These are phyloP conservation scores for Erysimum pusillum DNA, from an alignment of 441 rosid genomes.

Conservation along the genomic window DNA sequence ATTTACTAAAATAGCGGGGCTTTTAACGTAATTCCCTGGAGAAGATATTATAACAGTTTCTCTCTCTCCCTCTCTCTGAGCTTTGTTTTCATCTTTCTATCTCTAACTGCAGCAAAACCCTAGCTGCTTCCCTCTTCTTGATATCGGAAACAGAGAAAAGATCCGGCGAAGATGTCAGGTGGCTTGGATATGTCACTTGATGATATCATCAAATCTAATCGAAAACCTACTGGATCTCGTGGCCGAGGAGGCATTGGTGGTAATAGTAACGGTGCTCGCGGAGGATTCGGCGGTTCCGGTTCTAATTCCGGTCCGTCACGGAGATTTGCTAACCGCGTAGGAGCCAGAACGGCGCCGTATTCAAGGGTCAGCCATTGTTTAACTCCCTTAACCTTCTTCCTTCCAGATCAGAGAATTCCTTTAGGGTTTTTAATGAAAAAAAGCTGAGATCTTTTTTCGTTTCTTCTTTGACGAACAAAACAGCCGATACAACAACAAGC, in stretches of 20 bases:
- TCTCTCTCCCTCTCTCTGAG: background rate
- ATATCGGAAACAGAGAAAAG: conserved; percentile 16
- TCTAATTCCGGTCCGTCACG: conserved; percentile 52
- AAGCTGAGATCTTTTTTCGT: conserved; percentile 47
- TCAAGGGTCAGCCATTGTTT: conserved; percentile 50
- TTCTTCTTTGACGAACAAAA: conserved; percentile 39
- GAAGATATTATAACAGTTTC: background rate
- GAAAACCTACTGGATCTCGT: conserved; percentile 51
- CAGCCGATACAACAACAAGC: conserved; percentile 54
- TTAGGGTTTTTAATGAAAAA: conserved; percentile 21
- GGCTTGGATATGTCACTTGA: conserved; percentile 62
- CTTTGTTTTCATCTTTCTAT: background rate
- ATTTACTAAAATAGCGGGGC: background rate
- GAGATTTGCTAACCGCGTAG: conserved; percentile 49
- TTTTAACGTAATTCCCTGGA: background rate
- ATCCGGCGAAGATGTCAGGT: conserved; percentile 54
- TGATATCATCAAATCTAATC: conserved; percentile 58
- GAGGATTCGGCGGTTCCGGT: conserved; percentile 37
- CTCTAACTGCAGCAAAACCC: conserved; percentile 34
- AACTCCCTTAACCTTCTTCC: conserved; percentile 37
- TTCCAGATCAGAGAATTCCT: conserved; percentile 37
- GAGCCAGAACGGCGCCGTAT: conserved; percentile 50
- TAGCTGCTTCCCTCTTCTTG: conserved; percentile 38
- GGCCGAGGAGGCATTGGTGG: conserved; percentile 35
- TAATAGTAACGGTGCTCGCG: conserved; percentile 42